Evolutionary conservation across 768 basidiomycete species (phyloP).

Genomic region (Mycena amicta): DNA sequence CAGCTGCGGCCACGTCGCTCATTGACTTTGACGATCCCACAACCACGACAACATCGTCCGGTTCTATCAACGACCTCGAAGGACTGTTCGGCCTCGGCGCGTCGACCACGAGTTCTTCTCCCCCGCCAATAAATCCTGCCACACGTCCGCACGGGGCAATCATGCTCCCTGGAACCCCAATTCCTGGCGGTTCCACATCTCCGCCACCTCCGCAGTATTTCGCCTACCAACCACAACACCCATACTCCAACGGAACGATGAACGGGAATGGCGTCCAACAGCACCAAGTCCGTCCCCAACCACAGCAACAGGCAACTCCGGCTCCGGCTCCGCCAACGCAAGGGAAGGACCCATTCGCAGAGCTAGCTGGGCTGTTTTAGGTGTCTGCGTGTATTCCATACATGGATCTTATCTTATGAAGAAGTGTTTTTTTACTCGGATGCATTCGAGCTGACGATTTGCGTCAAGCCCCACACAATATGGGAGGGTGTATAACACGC

Average conservation of each 20-base stretch:
- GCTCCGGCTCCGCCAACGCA: constrained; percentile 28
- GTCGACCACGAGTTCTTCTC: constrained; percentile 15
- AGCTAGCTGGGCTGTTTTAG: constrained; percentile 76
- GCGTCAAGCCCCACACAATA: too few species aligned
- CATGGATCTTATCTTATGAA: too few species aligned
- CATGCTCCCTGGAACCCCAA: constrained; percentile 46
- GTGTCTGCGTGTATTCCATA: background rate
- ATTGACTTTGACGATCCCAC: constrained; percentile 76
- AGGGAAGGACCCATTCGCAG: constrained; percentile 83
- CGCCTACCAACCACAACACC: constrained; percentile 20
- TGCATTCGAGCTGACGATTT: too few species aligned
- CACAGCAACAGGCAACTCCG: constrained; percentile 16
- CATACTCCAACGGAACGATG: constrained; percentile 24
- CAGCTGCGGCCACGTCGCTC: constrained; percentile 49
- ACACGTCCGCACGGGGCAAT: constrained; percentile 40
- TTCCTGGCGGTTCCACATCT: constrained; percentile 3
- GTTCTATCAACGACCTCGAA: constrained; percentile 56
- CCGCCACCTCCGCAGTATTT: constrained; percentile 10
- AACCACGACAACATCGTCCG: constrained; percentile 20
- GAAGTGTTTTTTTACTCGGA: too few species aligned
- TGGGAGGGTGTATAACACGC: too few species aligned
- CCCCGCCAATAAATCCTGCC: constrained; percentile 30
- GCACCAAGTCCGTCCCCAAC: constrained; percentile 5
- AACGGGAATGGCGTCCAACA: background rate
- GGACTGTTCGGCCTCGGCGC: constrained; percentile 42